Evolutionary conservation across 345 rosid species (phyloP), one percentile per base, ranked within the genome.

Genomic region (Salix purpurea): DNA sequence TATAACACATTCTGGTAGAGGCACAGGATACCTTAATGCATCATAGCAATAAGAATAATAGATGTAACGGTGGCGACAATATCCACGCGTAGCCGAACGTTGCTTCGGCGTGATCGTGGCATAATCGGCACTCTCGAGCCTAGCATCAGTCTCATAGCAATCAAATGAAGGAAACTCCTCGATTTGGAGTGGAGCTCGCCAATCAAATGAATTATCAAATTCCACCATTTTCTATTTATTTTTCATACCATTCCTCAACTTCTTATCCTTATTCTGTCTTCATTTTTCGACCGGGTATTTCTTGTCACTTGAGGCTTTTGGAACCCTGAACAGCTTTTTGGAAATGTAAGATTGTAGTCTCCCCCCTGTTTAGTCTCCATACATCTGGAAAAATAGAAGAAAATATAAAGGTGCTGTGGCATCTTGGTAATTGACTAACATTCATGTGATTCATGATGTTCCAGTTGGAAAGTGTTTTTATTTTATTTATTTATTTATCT

Each of bases 11-110:
- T 95, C 99, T 0, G 98, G 96, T 0, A 60, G 85, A 0, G 92
- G 73, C 19, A 81, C 58, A 0, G 92, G 90, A 60, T 95, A 95
- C 52, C 99, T 77, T 34, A 90, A 1, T 0, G 80, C 69, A 23
- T 95, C 99, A 4, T 95, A 90, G 64, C 99, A 95, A 28, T 93
- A 93, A 1, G 99, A 90, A 71, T 95, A 95, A 42, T 91, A 93
- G 90, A 91, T 93, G 50, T 76, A 90, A 21, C 84, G 89, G 19
- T 89, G 90, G 1, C 99, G 87, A 40, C 91, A 91, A 24, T 24
- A 24, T 16, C 76, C 77, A 2, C 90, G 87, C 98, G 93, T 96
- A 11, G 93, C 84, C 0, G 77, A 60, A 0, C 91, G 86, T 52
- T 76, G 88, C 40, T 50, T 32, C 0, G 84, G 81, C 0, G 90